Evolutionary conservation across 371 early-diverging fungal genomes (phyloP), one percentile per base, ranked within the genome.

Genomic region (Zopfochytrium polystomum): DNA sequence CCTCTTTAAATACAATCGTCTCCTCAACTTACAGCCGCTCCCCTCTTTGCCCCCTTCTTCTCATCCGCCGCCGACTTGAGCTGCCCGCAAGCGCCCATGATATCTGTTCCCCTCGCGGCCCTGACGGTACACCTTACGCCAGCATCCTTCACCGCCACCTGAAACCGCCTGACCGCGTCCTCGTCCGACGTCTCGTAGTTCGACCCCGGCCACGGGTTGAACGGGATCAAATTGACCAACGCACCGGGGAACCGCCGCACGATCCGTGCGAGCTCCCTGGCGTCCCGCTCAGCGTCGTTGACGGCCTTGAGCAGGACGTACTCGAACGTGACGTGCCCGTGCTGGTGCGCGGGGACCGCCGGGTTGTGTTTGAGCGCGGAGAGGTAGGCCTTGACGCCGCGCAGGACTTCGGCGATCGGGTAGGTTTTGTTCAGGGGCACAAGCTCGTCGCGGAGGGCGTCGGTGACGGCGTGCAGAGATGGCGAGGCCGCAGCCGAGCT

Each of bases 361-460:
- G 20, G n/a, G 32, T 29, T 35, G 5, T 35, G 44, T 20, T 4
- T 46, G 45, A 48, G 25, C 47, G 43, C 55, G 58, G 49, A 59
- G 57, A 30, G n/a, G 45, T 13, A 71, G 38, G 57, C 89, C 91
- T 23, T 81, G 65, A 2, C 67, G 63, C 53, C 88, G 3, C 81
- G 76, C 72, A 93, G 67, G 6, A 93, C 72, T 22, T 71, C 66
- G 3, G 68, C 60, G 22, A 93, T 72, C 0, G 86, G 84, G 67
- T 84, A 93, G 5, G 86, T 84, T 72, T 87, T 89, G 72, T 92
- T 92, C 22, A 91, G 75, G 1, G 95, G 93, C 31, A 95, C 90
- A 33, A 95, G 75, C 31, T 78, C 77, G 52, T 86, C 80, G 13
- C 95, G 76, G n/a, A 89, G 65, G 11, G 73, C 79, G 59, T 93